Conservation (phyloP, 768 basidiomycete genomes). For the Hygrophoropsis aurantiaca region DNA sequence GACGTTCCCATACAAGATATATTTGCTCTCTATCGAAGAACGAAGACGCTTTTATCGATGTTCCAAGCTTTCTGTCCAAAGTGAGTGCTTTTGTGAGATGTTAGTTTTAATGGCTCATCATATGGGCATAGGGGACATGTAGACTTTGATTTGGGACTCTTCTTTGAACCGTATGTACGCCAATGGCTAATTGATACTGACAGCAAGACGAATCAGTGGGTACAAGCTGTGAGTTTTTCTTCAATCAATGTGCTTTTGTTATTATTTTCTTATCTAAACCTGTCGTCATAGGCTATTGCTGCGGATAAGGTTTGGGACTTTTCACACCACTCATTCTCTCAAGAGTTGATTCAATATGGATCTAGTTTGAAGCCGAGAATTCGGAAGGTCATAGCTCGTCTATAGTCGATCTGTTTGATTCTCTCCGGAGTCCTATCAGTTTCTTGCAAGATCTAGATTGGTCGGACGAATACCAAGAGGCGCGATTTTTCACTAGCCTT, state of each 20-base stretch:
- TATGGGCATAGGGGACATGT: constrained; percentile 50
- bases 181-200: constrained; percentile 91
- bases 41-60: constrained; percentile 77
- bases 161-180: constrained; percentile 86
- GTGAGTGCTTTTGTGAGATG: constrained; percentile 43
- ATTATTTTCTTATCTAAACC: constrained; percentile 5
- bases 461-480: constrained; percentile 88
- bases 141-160: constrained; percentile 67
- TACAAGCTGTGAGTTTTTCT: constrained; percentile 68
- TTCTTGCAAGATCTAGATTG: constrained; percentile 90
- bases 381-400: constrained; percentile 91
- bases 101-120: constrained; percentile 4
- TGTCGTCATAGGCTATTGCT: constrained; percentile 61
- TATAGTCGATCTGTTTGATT: constrained; percentile 94
- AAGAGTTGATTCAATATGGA: constrained; percentile 6
- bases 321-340: not conserved
- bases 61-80: constrained; percentile 74
- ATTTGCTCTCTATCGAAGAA: constrained; percentile 80
- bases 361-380: constrained; percentile 76
- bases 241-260: not conserved
- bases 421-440: constrained; percentile 83
- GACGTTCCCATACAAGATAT: constrained; percentile 89
- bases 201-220: constrained; percentile 91
- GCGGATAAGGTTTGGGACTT: constrained; percentile 66
- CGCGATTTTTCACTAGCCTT: constrained; percentile 84